phyloP scores from a whole-genome alignment of 2,329 filamentous ascomycete species.

The Rhinocladiella similis region DNA sequence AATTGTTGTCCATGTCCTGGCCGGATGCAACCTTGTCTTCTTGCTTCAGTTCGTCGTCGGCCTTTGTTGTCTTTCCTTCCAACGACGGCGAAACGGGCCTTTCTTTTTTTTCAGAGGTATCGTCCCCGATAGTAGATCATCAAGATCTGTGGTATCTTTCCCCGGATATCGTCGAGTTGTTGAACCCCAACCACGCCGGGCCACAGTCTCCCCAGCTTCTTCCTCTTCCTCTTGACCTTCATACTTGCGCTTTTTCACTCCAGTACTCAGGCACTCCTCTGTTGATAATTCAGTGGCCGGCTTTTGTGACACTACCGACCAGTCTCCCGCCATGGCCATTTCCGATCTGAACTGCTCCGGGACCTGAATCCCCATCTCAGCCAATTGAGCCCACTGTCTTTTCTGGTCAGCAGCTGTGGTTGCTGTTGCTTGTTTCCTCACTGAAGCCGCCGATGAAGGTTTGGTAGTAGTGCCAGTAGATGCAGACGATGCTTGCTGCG shows the following conservation, averaged over 20 bases:
- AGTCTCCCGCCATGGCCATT: constrained; percentile 86
- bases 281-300: constrained; percentile 31
- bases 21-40: constrained; percentile 9
- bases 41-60: constrained; percentile 14
- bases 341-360: constrained; percentile 76
- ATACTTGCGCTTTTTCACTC: constrained; percentile 47
- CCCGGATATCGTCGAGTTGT: constrained; percentile 42
- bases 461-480: constrained; percentile 32
- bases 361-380: constrained; percentile 80
- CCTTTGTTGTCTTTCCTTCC: constrained; percentile 4
- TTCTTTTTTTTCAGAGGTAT: constrained; percentile 41
- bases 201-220: constrained; percentile 36
- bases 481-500: constrained; percentile 38
- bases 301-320: constrained; percentile 66
- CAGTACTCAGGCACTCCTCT: constrained; percentile 45
- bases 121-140: constrained; percentile 44
- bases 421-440: constrained; percentile 35
- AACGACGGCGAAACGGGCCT: constrained; percentile 23
- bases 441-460: constrained; percentile 28
- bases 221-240: constrained; percentile 44
- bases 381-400: constrained; percentile 82
- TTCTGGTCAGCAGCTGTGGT: constrained; percentile 68
- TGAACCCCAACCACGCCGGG: constrained; percentile 47
- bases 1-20: constrained; percentile 7
- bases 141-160: constrained; percentile 39